Evolutionary conservation across 1,284 basidiomycete genomes (phyloP).

Genomic region (Leccinum griseonigrum): DNA sequence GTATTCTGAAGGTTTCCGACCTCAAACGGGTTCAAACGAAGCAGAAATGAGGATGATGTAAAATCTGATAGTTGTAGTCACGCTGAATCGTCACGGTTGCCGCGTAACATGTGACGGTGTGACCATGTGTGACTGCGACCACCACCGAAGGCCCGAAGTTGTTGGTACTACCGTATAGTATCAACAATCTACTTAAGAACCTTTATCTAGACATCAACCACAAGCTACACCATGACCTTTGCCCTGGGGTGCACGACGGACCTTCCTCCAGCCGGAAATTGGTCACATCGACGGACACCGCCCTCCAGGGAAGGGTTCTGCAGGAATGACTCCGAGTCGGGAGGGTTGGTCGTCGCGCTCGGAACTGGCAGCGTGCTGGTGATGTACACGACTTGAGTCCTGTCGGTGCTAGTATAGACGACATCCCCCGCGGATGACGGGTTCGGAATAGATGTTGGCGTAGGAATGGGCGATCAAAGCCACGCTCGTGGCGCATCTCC

Average conservation of each 20-base stretch:
- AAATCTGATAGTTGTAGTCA: too few species aligned
- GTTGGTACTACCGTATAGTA: conserved; percentile 39
- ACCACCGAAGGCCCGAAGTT: too few species aligned
- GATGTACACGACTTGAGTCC: conserved; percentile 27
- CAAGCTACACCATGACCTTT: conserved; percentile 86
- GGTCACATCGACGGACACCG: conserved; percentile 44
- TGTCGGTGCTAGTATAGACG: conserved; percentile 22
- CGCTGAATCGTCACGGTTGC: too few species aligned
- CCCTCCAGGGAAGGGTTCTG: conserved; percentile 60
- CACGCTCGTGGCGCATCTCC: conserved; percentile 81
- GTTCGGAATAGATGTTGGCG: conserved; percentile 9
- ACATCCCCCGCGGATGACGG: conserved; percentile 2
- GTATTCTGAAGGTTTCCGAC: too few species aligned
- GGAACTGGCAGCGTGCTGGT: conserved; percentile 21
- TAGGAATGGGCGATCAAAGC: conserved; percentile 48
- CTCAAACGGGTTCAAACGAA: too few species aligned
- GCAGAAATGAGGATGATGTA: too few species aligned
- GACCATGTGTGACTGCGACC: too few species aligned
- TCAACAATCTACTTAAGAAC: conserved; percentile 85
- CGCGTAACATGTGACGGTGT: too few species aligned
- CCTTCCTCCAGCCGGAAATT: conserved; percentile 57
- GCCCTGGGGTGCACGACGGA: conserved; percentile 78
- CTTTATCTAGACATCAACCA: conserved; percentile 83
- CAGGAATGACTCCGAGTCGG: conserved; percentile 45
- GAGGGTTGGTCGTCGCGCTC: conserved; percentile 23